Conservation (phyloP, 352 stramenopile genomes). For the Phytophthora cactorum region DNA sequence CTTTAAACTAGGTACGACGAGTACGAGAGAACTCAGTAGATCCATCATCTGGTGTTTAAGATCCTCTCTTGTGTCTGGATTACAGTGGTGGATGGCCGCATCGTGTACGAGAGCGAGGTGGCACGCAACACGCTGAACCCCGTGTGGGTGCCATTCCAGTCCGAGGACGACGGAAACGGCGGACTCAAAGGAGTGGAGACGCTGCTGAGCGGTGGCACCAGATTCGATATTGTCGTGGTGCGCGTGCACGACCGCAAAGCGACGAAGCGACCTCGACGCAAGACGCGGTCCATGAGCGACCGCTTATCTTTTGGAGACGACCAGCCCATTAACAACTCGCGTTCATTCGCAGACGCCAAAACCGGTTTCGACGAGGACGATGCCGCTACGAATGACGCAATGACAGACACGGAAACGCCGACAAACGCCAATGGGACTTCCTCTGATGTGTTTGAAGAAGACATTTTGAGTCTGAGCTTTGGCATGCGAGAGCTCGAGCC, state of each 20-base stretch:
- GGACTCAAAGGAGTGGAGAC: conserved; percentile 38
- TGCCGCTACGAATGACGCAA: conserved; percentile 28
- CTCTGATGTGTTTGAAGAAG: conserved; percentile 47
- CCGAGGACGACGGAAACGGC: conserved; percentile 41
- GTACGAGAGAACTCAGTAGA: not conserved
- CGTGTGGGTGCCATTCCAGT: conserved; percentile 84
- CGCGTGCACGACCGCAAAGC: conserved; percentile 57
- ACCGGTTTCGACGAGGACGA: conserved; percentile 46
- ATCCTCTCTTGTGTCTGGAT: not conserved
- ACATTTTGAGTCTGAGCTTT: conserved; percentile 67
- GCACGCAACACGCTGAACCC: conserved; percentile 76
- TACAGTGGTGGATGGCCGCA: conserved; percentile 67
- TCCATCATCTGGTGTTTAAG: not conserved
- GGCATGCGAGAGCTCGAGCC: conserved; percentile 73
- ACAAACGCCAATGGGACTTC: conserved; percentile 21
- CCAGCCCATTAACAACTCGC: conserved; percentile 50
- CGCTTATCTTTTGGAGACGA: conserved; percentile 52
- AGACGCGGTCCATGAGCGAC: conserved; percentile 53
- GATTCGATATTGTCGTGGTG: conserved; percentile 75
- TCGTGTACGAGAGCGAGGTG: conserved; percentile 81
- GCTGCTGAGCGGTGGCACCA: conserved; percentile 55
- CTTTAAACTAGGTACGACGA: conserved; percentile 69
- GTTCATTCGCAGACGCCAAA: conserved; percentile 42
- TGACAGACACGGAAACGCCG: conserved; percentile 31
- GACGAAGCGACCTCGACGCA: conserved; percentile 50